Evolutionary conservation across 495 filamentous ascomycete species (phyloP), one percentile per base, ranked within the genome.

Genomic region (Podospora pseudopauciseta): DNA sequence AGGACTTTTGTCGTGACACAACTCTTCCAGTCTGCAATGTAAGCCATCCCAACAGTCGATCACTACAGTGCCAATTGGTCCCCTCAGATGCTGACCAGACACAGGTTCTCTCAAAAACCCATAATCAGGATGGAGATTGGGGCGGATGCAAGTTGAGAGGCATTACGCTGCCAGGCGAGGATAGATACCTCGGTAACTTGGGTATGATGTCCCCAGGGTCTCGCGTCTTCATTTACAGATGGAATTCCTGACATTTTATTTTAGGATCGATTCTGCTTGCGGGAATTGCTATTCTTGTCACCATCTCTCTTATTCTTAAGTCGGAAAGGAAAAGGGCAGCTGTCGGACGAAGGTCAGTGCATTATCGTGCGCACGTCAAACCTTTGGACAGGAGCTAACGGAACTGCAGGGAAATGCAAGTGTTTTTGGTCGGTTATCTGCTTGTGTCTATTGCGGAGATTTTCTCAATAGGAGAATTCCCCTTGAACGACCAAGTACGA

Each of bases 1-100:
- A 96, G 91, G 83, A 95, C 81, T 97, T 99, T 78, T 99, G 95
- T 88, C 90, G 91, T 74, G 92, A 97, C 82, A 93, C 93, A 70
- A 97, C 94, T 70, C 84, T 99, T 75, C 95, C 95, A 70, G 87
- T 97, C 71, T 97, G 94, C 87, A 97, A 97, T 86, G 94, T 98
- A 87, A 70, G 94, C 56, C 7, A 39, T 59, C 19, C 19, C 6
- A 15, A 2, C 64, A 23, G 15, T 60, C 64, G 16, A 62, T 23
- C 23, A 23, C 23, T 58, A 20, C 62, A 23, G 55, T 20, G 28
- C 28, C 15, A 6, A 13, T 28, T 15, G 4, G 44, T 56, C 39
- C 2, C 5, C 2, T 49, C 59, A 68, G 64, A 71, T 32, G 32
- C 66, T 66, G 18, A n/a, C 60, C 26, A 61, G 60, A 61, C 16